Conservation (phyloP, 257 asterid genomes). For the Solanum bulbocastanum region DNA sequence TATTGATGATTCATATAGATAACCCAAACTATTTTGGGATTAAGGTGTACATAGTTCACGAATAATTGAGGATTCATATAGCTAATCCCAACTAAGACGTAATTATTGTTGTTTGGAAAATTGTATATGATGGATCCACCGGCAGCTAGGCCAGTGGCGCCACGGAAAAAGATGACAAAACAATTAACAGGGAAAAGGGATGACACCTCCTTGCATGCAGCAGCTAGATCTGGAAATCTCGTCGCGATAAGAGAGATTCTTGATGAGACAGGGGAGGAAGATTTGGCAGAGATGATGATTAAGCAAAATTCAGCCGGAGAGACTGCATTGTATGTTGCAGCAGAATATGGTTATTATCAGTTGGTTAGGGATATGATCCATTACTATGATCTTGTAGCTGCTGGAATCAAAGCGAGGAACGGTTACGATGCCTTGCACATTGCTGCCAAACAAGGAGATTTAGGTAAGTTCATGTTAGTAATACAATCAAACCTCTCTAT, state of each 20-base stretch:
- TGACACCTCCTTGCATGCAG: constrained; percentile 34
- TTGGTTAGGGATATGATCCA: constrained; percentile 31
- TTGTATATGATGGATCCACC: not conserved
- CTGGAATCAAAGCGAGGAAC: constrained; percentile 39
- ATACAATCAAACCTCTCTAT: not conserved
- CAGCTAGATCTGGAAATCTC: constrained; percentile 32
- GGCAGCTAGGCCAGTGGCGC: not conserved
- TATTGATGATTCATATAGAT: not conserved
- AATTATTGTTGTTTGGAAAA: not conserved
- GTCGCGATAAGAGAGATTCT: constrained; percentile 20
- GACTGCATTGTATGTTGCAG: constrained; percentile 38
- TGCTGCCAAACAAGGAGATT: constrained; percentile 50
- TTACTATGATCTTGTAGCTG: constrained; percentile 29
- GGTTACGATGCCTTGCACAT: constrained; percentile 48
- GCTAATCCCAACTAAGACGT: not conserved
- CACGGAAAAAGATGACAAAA: constrained; percentile 36
- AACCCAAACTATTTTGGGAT: not conserved
- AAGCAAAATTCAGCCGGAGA: constrained; percentile 39
- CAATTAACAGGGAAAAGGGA: constrained; percentile 43
- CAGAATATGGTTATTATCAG: constrained; percentile 34
- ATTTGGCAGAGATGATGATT: constrained; percentile 14
- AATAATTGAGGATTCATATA: not conserved
- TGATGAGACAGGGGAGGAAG: constrained; percentile 10
- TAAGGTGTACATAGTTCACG: not conserved
- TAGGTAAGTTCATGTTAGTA: constrained; percentile 18